Base-by-base conservation (phyloP, 2,329 filamentous ascomycete species). In the Colletotrichum tropicale region DNA sequence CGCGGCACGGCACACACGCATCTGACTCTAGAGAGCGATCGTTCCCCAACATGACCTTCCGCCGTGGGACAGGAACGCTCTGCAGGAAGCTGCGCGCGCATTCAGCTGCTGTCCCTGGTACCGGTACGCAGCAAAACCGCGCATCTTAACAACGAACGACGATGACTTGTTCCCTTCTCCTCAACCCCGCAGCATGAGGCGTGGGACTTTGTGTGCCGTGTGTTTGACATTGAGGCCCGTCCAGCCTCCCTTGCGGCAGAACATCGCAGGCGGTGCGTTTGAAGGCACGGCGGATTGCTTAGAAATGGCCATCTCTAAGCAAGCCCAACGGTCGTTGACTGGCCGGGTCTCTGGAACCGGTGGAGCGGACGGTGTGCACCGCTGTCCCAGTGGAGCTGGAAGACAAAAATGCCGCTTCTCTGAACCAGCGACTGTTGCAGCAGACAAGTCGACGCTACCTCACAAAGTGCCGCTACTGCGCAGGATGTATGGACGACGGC, bases 351-450 rank as follows among this genome's bases (percentile, higher is more conserved):
- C 62, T 66, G 60, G 73, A 52, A 68, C 73, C 26, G 58, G 70
- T 73, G 70, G 73, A 73, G 43, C 64, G 64, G 70, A 72, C 56
- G 56, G 26, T 58, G 38, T 68, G 55, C 64, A 65, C 56, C 43
- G 73, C 56, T 68, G 43, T 55, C 43, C 56, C n/a, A 43, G 73
- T 73, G 70, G 73, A 68, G 73, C 56, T 38, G 36, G 36, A n/a
- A 34, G 26, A 26, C 21, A 34, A 74, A 75, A 75, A 75, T 75
- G 43, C 73, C 73, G 73, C 73, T 71, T 56, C 38, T 55, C n/a
- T 66, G 58, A 61, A 26, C 61, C 68, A 26, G 56, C 58, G 30
- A 70, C 24, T 52, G 71, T 74, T 74, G 60, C 62, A 56, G 61
- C 62, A 62, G 48, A 68, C n/a, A 26, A 74, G 43, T 66, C 52